These are phyloP conservation scores for Backusella circina DNA, from an alignment of 192 early-diverging fungal species.

Conservation along the genomic window DNA sequence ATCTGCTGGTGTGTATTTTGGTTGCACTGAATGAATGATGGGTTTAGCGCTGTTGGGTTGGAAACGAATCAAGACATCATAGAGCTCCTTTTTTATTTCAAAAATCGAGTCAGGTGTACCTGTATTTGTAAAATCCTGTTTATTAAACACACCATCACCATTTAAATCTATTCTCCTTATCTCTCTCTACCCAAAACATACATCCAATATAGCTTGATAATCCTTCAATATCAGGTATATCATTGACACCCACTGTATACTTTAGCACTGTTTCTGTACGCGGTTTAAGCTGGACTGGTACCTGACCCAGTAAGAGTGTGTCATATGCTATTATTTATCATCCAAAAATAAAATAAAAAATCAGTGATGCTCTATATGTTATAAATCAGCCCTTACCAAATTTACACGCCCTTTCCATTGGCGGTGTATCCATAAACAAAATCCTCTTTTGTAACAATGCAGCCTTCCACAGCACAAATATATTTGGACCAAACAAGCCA, in stretches of 20 bases:
- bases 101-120: conserved; percentile 52
- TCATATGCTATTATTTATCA: conserved; percentile 15
- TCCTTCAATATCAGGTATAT: conserved; percentile 36
- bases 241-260: conserved; percentile 48
- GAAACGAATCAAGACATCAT: conserved; percentile 43
- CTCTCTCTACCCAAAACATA: conserved; percentile 29
- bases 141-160: not conserved
- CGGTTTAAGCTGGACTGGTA: conserved; percentile 18
- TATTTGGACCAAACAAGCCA: conserved; percentile 41
- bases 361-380: too few species aligned
- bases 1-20: conserved; percentile 28
- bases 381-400: too few species aligned
- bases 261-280: conserved; percentile 3
- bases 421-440: conserved; percentile 43
- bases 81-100: conserved; percentile 40
- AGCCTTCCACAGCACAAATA: conserved; percentile 53
- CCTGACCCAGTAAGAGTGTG: conserved; percentile 40
- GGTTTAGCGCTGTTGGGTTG: conserved; percentile 5
- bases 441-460: conserved; percentile 47
- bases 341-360: too few species aligned
- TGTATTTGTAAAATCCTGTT: conserved; percentile 13
- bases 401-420: conserved; percentile 44
- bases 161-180: not conserved
- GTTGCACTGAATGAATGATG: not conserved
- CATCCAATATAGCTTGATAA: conserved; percentile 44